phyloP scores from a whole-genome alignment of 768 basidiomycete species.

The Tulasnella sp. region DNA sequence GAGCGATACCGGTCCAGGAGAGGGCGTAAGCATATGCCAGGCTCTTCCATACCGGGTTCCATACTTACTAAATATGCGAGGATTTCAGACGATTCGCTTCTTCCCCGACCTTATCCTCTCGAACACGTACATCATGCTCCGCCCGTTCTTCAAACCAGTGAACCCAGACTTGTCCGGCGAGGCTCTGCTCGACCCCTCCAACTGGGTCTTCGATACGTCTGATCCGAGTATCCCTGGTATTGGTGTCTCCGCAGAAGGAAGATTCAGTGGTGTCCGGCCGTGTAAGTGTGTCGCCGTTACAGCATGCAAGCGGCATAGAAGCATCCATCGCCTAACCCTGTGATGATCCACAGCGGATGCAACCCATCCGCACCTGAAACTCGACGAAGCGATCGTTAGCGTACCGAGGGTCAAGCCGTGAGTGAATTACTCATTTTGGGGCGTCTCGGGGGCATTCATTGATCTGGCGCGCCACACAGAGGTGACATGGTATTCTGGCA shows the following conservation, averaged over 20 bases:
- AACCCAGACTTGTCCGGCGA: conserved; percentile 9
- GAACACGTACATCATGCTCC: conserved; percentile 63
- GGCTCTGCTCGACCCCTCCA: conserved; percentile 6
- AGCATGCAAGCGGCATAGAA: background rate
- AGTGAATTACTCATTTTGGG: background rate
- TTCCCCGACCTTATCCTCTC: conserved; percentile 59
- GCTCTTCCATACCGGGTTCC: background rate
- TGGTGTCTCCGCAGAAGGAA: background rate
- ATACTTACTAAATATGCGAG: background rate
- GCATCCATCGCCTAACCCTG: background rate
- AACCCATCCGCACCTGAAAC: conserved; percentile 59
- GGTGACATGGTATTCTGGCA: conserved; percentile 80
- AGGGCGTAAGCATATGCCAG: conserved; percentile 37
- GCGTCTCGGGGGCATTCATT: background rate
- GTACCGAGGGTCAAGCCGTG: conserved; percentile 57
- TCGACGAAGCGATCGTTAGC: conserved; percentile 55
- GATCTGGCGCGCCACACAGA: background rate
- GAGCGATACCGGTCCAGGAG: conserved; percentile 58
- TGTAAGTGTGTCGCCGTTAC: background rate
- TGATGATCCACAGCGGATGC: conserved; percentile 27
- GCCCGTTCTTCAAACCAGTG: conserved; percentile 63
- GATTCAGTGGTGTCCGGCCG: conserved; percentile 8
- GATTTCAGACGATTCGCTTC: conserved; percentile 34
- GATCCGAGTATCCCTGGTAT: conserved; percentile 14
- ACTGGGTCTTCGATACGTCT: conserved; percentile 19